These are phyloP conservation scores for Fusarium miscanthi DNA, from an alignment of 2,329 filamentous ascomycete genomes.

Conservation along the genomic window DNA sequence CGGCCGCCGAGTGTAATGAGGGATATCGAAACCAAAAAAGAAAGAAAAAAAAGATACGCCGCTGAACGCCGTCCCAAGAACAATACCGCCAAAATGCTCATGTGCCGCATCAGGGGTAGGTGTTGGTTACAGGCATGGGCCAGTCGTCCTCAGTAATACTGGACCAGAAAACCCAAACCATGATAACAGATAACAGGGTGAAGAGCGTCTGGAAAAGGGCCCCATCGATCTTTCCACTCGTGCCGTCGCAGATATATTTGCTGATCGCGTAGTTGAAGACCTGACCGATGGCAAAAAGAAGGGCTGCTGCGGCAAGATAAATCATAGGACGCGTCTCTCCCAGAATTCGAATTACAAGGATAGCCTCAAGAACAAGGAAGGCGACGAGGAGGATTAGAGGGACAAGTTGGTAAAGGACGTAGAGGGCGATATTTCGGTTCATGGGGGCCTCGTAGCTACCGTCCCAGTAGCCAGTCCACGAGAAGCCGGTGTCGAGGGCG, in stretches of 20 bases:
- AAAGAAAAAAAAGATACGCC: conserved; percentile 33
- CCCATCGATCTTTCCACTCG: conserved; percentile 88
- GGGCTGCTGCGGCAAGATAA: conserved; percentile 77
- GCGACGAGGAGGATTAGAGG: conserved; percentile 90
- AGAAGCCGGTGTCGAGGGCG: conserved; percentile 89
- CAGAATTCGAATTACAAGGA: conserved; percentile 86
- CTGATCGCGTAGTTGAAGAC: conserved; percentile 97
- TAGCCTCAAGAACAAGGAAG: conserved; percentile 85
- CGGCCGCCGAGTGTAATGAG: conserved; percentile 44
- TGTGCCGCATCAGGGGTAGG: conserved; percentile 52
- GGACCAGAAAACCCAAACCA: conserved; percentile 96
- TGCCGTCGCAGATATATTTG: conserved; percentile 87
- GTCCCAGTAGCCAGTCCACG: conserved; percentile 84
- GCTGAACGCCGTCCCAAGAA: conserved; percentile 43
- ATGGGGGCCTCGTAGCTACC: conserved; percentile 72
- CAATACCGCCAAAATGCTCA: conserved; percentile 22
- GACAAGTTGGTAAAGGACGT: conserved; percentile 91
- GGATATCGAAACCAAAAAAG: conserved; percentile 41
- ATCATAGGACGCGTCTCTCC: conserved; percentile 94
- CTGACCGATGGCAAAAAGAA: conserved; percentile 92
- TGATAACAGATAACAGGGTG: conserved; percentile 83
- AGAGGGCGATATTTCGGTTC: conserved; percentile 85
- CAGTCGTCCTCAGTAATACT: conserved; percentile 99
- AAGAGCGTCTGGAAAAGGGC: conserved; percentile 94
- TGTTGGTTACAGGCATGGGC: conserved; percentile 68